phyloP scores from a whole-genome alignment of 2,329 filamentous ascomycete genomes.

The Apiospora saccharicola region DNA sequence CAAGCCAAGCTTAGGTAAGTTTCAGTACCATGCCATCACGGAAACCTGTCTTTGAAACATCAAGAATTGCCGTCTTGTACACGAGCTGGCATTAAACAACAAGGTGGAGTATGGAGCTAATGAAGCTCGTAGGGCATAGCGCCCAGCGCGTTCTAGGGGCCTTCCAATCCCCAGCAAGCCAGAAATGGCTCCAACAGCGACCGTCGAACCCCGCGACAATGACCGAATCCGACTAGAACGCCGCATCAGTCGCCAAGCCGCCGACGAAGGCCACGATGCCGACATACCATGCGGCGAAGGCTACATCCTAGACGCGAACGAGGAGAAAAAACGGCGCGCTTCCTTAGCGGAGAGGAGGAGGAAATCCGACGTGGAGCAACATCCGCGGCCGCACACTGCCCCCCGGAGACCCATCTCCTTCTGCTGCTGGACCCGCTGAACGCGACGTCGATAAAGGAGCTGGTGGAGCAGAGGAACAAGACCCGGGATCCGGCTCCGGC shows the following conservation, averaged over 20 bases:
- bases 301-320: constrained; percentile 50
- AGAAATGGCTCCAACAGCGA: not conserved
- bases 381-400: not conserved
- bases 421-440: not conserved
- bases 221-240: constrained; percentile 33
- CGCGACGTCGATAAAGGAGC: not conserved
- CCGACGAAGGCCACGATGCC: constrained; percentile 56
- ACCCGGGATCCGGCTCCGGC: not conserved
- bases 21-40: not conserved
- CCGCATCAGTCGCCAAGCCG: constrained; percentile 47
- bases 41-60: not conserved
- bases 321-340: constrained; percentile 46
- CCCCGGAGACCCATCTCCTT: not conserved
- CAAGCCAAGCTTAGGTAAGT: not conserved
- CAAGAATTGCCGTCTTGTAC: not conserved
- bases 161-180: not conserved
- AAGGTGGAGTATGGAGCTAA: not conserved
- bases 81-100: not conserved
- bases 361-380: constrained; percentile 7
- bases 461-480: not conserved
- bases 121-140: not conserved
- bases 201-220: constrained; percentile 22
- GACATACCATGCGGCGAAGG: constrained; percentile 57
- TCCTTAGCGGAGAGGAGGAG: constrained; percentile 39
- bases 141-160: not conserved